Base-by-base conservation (phyloP, 164 flowering plant species). In the Akebia trifoliata region DNA sequence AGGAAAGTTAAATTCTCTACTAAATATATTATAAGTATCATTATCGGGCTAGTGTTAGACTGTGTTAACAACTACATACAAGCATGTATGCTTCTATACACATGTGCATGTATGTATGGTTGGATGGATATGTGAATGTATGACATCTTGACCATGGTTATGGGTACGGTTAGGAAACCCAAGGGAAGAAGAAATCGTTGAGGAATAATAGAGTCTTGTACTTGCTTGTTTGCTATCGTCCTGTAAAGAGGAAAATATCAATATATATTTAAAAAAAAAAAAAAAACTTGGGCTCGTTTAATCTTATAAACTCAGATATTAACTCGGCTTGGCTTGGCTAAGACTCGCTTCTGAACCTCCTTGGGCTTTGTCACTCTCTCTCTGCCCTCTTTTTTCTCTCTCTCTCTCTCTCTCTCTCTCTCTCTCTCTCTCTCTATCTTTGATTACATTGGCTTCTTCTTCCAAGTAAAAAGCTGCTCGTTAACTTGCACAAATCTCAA, bases 201-300 rank as follows among this genome's bases (percentile, higher is more conserved):
- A 66, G 83, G 72, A 75, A 85, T 82, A 78, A 82, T 85, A 45
- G 72, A 61, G 71, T 73, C 67, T 35, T 72, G 79, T 76, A 75
- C 82, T 77, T 74, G 34, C 14, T 61, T 21, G 15, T 66, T 64
- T 59, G 46, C 60, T 47, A 39, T 46, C 29, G 32, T 45, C 47
- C 50, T 50, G 57, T 26, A 30, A 45, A 54, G 32, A 20, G 26
- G 47, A 21, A 34, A 45, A 35, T 11, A 40, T 6, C 3, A 8
- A 9, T 4, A 10, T 18, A 9, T 21, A 9, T 34, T 34, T 14
- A 20, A 17, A 21, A 18, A 34, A 12, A 20, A 21, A 4, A 26
- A n/a, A 15, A 54, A 29, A 9, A 8, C n/a, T 52, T 52, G n/a
- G 39, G 7, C 4, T 29, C 11, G 1, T 52, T 52, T 24, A 52